Evolutionary conservation across 495 filamentous ascomycete species (phyloP).

Genomic region (Letharia columbiana): DNA sequence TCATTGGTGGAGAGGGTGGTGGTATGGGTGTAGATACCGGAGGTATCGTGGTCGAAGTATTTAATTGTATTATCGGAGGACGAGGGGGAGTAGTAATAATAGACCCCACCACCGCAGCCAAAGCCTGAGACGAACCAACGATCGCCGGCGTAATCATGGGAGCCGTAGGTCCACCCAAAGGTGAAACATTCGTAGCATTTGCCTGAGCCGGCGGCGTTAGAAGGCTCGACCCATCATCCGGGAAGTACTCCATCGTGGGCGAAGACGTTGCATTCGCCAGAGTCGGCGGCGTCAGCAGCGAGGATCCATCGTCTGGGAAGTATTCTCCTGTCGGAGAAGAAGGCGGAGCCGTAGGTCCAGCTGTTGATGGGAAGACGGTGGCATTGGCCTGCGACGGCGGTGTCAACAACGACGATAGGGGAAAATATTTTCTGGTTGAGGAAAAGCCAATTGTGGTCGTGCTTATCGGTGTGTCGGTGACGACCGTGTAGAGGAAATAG

Average conservation of each 20-base stretch:
- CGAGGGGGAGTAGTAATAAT: background rate
- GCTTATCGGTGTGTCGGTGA: background rate
- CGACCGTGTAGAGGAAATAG: background rate
- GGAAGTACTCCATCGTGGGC: background rate
- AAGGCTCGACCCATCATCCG: background rate
- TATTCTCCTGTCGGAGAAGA: background rate
- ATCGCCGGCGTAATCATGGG: background rate
- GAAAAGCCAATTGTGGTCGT: background rate
- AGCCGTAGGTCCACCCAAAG: background rate
- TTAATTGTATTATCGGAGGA: background rate
- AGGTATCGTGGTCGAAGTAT: background rate
- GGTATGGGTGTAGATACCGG: background rate
- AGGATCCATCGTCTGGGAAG: background rate
- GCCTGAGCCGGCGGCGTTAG: background rate
- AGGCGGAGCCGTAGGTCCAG: conserved; percentile 5
- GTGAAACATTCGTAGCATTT: background rate
- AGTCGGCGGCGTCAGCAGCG: conserved; percentile 1
- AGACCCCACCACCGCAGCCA: background rate
- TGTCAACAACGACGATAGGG: background rate
- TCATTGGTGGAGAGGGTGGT: background rate
- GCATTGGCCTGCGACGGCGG: background rate
- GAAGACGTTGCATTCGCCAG: background rate
- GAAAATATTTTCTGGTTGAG: background rate
- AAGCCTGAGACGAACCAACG: background rate
- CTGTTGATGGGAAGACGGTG: background rate